phyloP scores from a whole-genome alignment of 1,139 yeast species.

The Diutina siamensis region DNA sequence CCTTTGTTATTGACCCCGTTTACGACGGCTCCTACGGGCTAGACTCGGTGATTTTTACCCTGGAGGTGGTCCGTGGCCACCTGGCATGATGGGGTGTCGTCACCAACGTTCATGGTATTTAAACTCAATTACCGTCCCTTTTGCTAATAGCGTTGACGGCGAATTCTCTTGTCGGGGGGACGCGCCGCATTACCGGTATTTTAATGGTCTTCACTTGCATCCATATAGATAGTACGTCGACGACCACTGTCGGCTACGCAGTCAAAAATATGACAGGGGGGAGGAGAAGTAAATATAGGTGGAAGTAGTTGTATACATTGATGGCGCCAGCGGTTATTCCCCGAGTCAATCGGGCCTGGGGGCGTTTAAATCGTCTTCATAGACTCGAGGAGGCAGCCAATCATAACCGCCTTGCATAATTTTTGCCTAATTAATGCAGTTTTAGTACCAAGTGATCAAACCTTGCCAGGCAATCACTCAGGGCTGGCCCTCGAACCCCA shows the following conservation, averaged over 20 bases:
- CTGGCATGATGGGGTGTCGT: no score
- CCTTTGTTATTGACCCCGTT: neutral
- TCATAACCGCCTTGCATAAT: neutral
- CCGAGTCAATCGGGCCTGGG: neutral
- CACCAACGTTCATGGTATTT: no score
- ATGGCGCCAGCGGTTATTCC: neutral
- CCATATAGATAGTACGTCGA: no score
- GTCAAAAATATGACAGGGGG: no score
- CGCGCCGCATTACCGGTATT: neutral
- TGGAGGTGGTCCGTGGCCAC: neutral
- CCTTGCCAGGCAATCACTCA: neutral
- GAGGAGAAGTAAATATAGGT: neutral
- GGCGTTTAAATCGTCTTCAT: no score
- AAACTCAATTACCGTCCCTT: no score
- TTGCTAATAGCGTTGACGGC: no score
- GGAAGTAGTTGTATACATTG: neutral
- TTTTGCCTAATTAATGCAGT: neutral
- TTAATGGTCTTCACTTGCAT: neutral
- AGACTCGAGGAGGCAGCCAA: neutral
- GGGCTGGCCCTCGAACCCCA: neutral
- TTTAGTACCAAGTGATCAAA: neutral
- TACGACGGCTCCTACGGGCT: neutral
- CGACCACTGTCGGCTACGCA: no score
- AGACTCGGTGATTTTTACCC: neutral
- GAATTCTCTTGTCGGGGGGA: no score